These are phyloP conservation scores for Magnolia officinalis DNA, from an alignment of 164 flowering plant species.

Conservation along the genomic window DNA sequence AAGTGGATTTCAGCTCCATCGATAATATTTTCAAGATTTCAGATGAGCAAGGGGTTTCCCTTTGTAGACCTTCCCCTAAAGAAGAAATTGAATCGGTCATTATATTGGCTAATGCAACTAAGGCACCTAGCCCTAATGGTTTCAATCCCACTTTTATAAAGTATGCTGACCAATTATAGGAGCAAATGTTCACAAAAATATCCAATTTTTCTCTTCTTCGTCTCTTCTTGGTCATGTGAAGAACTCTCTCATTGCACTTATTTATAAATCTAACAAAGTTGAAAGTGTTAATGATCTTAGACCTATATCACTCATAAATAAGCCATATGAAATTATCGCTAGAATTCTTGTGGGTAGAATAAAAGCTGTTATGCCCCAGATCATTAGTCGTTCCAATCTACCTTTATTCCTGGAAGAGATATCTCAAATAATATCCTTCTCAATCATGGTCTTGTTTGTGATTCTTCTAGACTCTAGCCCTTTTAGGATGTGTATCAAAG, in stretches of 20 bases:
- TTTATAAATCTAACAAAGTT: neutral
- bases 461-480: neutral
- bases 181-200: neutral
- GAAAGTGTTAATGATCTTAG: too few species aligned
- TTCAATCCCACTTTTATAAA: neutral
- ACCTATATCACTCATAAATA: neutral
- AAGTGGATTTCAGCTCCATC: neutral
- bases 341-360: neutral
- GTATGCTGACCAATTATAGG: neutral
- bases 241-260: neutral
- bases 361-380: neutral
- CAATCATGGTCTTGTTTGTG: too few species aligned
- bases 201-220: neutral
- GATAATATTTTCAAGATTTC: neutral
- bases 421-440: neutral
- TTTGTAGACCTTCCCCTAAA: neutral
- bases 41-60: neutral
- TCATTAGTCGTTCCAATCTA: neutral
- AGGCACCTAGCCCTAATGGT: neutral
- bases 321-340: neutral
- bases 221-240: neutral
- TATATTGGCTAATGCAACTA: neutral
- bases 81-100: neutral
- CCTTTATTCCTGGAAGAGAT: neutral
- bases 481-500: neutral